Evolutionary conservation across 768 basidiomycete species (phyloP).

Genomic region (Tricholomella constricta): DNA sequence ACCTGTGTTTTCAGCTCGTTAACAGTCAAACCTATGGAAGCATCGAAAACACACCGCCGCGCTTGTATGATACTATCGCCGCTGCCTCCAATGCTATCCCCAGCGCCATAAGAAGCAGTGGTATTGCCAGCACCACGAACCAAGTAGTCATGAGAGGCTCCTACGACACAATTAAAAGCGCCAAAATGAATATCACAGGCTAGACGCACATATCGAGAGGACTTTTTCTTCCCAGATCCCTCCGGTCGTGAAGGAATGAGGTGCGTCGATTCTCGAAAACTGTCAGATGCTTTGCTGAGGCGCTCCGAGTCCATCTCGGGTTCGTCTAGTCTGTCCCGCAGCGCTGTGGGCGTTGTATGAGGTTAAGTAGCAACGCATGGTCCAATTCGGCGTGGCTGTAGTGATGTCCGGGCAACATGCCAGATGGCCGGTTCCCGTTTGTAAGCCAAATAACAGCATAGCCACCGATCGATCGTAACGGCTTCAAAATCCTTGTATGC

Average conservation of each 20-base stretch:
- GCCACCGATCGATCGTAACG: too few species aligned
- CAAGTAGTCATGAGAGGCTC: slow-evolving; percentile 37
- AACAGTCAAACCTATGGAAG: neutral
- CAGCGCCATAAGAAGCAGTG: slow-evolving; percentile 45
- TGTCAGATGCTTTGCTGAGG: slow-evolving; percentile 24
- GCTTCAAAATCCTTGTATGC: too few species aligned
- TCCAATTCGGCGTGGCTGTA: too few species aligned
- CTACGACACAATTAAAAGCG: slow-evolving; percentile 15
- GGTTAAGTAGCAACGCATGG: neutral
- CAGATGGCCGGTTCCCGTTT: too few species aligned
- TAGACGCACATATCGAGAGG: slow-evolving; percentile 46
- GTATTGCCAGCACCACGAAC: slow-evolving; percentile 37
- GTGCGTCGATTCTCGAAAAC: slow-evolving; percentile 47
- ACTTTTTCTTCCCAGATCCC: slow-evolving; percentile 31
- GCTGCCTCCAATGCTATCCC: slow-evolving; percentile 52
- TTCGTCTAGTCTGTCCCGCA: too few species aligned
- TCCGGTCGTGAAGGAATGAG: slow-evolving; percentile 46
- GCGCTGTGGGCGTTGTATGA: neutral
- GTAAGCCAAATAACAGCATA: too few species aligned
- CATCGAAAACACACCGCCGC: slow-evolving; percentile 39
- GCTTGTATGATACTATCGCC: slow-evolving; percentile 40
- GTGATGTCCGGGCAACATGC: too few species aligned
- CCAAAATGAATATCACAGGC: neutral
- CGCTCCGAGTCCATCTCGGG: slow-evolving; percentile 8
- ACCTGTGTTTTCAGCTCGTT: slow-evolving; percentile 37